These are phyloP conservation scores for Pseudogymnoascus sp. DNA, from an alignment of 2,329 filamentous ascomycete species.

Conservation along the genomic window DNA sequence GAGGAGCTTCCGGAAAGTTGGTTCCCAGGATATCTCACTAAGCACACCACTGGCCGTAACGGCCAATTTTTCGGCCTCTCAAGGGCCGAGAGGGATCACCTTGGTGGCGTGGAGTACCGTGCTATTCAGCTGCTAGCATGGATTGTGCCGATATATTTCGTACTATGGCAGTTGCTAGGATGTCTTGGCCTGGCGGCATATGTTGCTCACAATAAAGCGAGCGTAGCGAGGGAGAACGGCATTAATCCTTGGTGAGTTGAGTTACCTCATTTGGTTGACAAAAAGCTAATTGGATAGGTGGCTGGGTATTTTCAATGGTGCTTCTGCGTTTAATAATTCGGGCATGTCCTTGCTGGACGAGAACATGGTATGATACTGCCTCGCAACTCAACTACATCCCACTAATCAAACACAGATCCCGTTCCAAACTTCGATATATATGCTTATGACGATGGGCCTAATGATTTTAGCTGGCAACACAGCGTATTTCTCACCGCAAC, in stretches of 20 bases:
- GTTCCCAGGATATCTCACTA: constrained; percentile 38
- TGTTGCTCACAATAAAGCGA: constrained; percentile 44
- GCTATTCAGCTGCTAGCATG: constrained; percentile 68
- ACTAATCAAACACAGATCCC: neutral
- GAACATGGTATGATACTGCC: constrained; percentile 42
- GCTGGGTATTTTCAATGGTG: constrained; percentile 52
- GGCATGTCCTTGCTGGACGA: constrained; percentile 60
- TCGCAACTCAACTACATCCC: neutral
- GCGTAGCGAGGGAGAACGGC: constrained; percentile 43
- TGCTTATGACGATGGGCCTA: constrained; percentile 74
- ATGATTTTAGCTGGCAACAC: constrained; percentile 83
- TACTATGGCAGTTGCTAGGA: constrained; percentile 23
- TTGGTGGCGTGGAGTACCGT: constrained; percentile 94
- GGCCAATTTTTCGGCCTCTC: constrained; percentile 84
- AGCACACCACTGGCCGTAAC: constrained; percentile 64
- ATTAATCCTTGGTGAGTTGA: constrained; percentile 67
- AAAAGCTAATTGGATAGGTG: constrained; percentile 77
- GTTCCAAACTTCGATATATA: constrained; percentile 51
- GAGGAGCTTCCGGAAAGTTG: constrained; percentile 57
- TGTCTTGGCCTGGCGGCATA: constrained; percentile 35
- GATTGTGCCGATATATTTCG: constrained; percentile 50
- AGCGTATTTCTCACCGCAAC: constrained; percentile 68
- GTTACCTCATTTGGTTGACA: constrained; percentile 62
- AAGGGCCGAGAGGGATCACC: constrained; percentile 84
- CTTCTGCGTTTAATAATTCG: constrained; percentile 65